Conservation (phyloP, 768 basidiomycete species). For the Boletus reticuloceps region DNA sequence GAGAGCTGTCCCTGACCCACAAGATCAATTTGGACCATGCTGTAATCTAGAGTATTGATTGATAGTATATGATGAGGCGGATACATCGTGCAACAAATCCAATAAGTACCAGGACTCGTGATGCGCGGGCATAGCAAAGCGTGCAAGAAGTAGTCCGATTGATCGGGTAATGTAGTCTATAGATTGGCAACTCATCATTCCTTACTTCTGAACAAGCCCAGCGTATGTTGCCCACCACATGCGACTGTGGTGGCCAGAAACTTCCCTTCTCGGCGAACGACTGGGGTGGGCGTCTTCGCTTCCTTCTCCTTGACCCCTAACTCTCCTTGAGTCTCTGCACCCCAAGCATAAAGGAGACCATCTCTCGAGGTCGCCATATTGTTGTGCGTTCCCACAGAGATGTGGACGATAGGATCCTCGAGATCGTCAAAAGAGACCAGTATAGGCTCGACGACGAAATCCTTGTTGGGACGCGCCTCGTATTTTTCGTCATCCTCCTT, state of each 20-base stretch:
- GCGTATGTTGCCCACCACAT: constrained; percentile 78
- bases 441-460: constrained; percentile 65
- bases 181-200: constrained; percentile 15
- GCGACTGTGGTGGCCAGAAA: constrained; percentile 51
- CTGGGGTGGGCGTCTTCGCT: constrained; percentile 58
- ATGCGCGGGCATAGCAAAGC: constrained; percentile 15
- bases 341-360: constrained; percentile 75
- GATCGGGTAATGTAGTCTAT: constrained; percentile 13
- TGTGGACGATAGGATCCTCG: constrained; percentile 60
- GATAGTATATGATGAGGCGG: constrained; percentile 12
- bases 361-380: constrained; percentile 66
- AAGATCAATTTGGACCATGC: background rate
- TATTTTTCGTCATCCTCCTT: constrained; percentile 65
- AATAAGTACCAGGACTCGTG: constrained; percentile 18
- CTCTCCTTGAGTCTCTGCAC: constrained; percentile 75
- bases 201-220: constrained; percentile 71
- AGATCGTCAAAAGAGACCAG: constrained; percentile 62
- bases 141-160: constrained; percentile 19
- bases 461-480: constrained; percentile 48
- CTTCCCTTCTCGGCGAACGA: constrained; percentile 71
- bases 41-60: constrained; percentile 8
- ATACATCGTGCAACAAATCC: constrained; percentile 16
- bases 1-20: constrained; percentile 3
- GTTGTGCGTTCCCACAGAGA: constrained; percentile 70
- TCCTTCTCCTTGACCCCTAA: constrained; percentile 63